Percentiles rank a stretch among this genome's conserved stretches.
Conservation (phyloP, 2,329 filamentous ascomycete genomes). For the Claviceps arundinis region DNA sequence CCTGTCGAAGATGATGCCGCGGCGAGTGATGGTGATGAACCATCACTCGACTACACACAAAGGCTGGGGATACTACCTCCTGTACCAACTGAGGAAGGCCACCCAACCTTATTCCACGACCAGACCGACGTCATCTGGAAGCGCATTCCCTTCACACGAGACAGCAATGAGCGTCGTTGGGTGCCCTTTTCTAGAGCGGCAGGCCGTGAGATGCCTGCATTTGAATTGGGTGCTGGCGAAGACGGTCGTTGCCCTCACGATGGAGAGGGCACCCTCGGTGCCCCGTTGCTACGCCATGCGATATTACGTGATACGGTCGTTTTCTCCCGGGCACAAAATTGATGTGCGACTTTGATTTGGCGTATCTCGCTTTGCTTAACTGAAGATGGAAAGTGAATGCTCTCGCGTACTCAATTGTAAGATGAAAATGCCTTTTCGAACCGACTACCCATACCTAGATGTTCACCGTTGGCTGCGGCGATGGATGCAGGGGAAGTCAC, state of each 20-base stretch:
- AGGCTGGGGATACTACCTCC: slow-evolving; percentile 23
- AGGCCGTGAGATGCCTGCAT: slow-evolving; percentile 22
- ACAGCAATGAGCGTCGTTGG: slow-evolving; percentile 30
- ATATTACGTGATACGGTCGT: slow-evolving; percentile 6
- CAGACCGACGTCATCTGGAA: slow-evolving; percentile 38
- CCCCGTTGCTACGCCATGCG: slow-evolving; percentile 20
- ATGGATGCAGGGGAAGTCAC: not conserved
- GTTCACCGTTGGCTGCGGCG: not conserved
- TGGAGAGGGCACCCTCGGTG: slow-evolving; percentile 23
- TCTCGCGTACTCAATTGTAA: not conserved
- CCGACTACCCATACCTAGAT: not conserved
- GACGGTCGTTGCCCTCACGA: slow-evolving; percentile 27
- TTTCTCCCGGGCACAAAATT: not conserved
- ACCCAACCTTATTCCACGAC: slow-evolving; percentile 27
- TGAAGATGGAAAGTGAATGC: not conserved
- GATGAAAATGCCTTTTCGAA: not conserved
- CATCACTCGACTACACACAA: slow-evolving; percentile 12
- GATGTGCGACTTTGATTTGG: not conserved
- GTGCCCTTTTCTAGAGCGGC: slow-evolving; percentile 30
- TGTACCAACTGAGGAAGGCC: slow-evolving; percentile 28
- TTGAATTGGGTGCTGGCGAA: slow-evolving; percentile 21
- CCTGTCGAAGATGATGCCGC: slow-evolving; percentile 6
- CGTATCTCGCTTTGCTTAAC: not conserved
- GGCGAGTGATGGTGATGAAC: too few species aligned
- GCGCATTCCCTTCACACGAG: slow-evolving; percentile 29